Conservation (phyloP, 1,284 basidiomycete species). For the Quambalaria eucalypti region DNA sequence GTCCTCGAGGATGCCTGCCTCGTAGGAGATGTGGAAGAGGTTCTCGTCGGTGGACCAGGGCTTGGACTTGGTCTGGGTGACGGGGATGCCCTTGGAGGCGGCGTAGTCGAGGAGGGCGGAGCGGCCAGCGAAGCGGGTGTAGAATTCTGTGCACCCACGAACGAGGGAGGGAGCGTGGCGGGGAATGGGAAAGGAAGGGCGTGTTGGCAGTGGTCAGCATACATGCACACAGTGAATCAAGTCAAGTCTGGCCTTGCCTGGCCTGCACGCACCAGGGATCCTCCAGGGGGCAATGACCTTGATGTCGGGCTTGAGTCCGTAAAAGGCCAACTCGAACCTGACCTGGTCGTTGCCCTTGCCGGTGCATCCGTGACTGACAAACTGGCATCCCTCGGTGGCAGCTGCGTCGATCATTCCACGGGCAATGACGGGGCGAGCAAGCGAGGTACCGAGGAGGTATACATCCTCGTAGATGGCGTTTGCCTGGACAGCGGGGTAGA, state of each 20-base stretch:
- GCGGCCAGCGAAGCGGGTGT: conserved; percentile 91
- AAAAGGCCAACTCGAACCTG: conserved; percentile 97
- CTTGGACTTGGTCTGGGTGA: conserved; percentile 88
- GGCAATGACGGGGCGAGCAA: conserved; percentile 95
- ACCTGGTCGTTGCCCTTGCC: conserved; percentile 99
- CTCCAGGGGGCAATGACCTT: conserved; percentile 98
- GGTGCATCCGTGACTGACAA: conserved; percentile 95
- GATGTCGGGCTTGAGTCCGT: conserved; percentile 95
- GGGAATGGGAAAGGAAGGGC: background rate
- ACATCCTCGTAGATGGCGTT: conserved; percentile 99
- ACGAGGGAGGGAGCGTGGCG: background rate
- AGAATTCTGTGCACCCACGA: conserved; percentile 91
- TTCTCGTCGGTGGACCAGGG: conserved; percentile 98
- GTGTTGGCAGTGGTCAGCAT: background rate
- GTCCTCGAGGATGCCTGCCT: conserved; percentile 96
- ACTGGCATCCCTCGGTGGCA: conserved; percentile 60
- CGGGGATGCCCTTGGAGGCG: conserved; percentile 78
- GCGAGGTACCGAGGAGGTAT: conserved; percentile 93
- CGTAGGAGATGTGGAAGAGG: conserved; percentile 98
- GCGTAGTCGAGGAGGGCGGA: conserved; percentile 86
- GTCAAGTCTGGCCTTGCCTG: background rate
- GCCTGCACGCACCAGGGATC: conserved; percentile 60
- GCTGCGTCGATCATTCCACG: conserved; percentile 96
- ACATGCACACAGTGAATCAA: too few species aligned
- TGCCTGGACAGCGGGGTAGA: conserved; percentile 91